These are phyloP conservation scores for Aspergillus chevalieri DNA, from an alignment of 2,329 filamentous ascomycete species.

Conservation along the genomic window DNA sequence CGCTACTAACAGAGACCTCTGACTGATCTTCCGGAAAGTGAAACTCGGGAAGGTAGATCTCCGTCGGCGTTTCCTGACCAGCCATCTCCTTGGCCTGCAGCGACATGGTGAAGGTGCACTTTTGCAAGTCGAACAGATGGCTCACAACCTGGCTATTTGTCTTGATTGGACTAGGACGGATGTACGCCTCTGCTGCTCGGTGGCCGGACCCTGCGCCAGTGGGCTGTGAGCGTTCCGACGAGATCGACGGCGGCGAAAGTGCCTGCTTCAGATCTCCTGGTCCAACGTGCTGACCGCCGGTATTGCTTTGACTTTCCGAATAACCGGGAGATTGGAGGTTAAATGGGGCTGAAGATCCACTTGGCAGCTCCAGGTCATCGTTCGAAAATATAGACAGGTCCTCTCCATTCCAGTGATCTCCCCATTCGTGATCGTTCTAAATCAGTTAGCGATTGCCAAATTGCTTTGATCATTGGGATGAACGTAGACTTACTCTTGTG, in stretches of 20 bases:
- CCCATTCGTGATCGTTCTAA: constrained; percentile 78
- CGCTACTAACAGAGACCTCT: constrained; percentile 69
- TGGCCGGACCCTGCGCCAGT: constrained; percentile 65
- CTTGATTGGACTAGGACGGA: constrained; percentile 73
- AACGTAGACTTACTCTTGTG: constrained; percentile 48
- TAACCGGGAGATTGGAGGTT: constrained; percentile 47
- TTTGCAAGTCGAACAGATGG: constrained; percentile 76
- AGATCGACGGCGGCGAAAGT: constrained; percentile 53
- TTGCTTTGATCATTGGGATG: not conserved
- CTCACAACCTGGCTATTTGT: constrained; percentile 65
- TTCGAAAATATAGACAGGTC: constrained; percentile 84
- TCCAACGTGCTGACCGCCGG: constrained; percentile 51
- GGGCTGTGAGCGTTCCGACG: constrained; percentile 49
- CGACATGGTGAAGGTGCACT: constrained; percentile 68
- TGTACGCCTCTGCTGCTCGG: constrained; percentile 86
- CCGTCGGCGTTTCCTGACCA: constrained; percentile 62
- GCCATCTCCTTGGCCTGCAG: constrained; percentile 58
- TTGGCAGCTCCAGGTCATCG: constrained; percentile 64
- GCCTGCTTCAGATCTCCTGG: constrained; percentile 70
- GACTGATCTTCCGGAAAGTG: constrained; percentile 77
- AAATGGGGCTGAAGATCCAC: constrained; percentile 28
- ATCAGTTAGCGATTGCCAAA: not conserved
- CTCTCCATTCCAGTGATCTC: constrained; percentile 96
- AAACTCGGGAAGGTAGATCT: constrained; percentile 81
- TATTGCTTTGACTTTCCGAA: constrained; percentile 46